Evolutionary conservation across 345 rosid species (phyloP).

Genomic region (Euphorbia pulcherrima): DNA sequence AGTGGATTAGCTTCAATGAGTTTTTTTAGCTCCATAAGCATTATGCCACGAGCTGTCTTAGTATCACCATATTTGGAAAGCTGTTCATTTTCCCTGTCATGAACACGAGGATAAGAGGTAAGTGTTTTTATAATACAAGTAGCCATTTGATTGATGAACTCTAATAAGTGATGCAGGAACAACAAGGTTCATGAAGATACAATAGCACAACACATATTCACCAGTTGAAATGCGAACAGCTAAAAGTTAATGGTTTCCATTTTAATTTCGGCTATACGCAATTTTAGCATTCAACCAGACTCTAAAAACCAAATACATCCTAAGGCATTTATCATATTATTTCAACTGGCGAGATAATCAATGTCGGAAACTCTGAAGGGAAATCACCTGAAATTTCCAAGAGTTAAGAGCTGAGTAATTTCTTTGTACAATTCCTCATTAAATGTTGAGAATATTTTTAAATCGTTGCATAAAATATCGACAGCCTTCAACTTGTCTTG

Average conservation of each 20-base stretch:
- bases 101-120: not conserved
- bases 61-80: conserved; percentile 69
- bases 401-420: conserved; percentile 82
- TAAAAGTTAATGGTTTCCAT: not conserved
- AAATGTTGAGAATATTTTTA: conserved; percentile 81
- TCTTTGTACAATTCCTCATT: conserved; percentile 87
- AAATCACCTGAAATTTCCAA: conserved; percentile 70
- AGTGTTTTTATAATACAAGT: conserved; percentile 6
- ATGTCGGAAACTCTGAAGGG: not conserved
- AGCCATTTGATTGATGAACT: conserved; percentile 8
- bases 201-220: not conserved
- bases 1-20: conserved; percentile 76
- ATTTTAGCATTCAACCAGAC: not conserved
- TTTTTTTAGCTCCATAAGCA: conserved; percentile 64
- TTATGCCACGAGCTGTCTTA: conserved; percentile 60
- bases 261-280: not conserved
- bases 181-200: not conserved
- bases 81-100: conserved; percentile 66
- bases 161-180: not conserved
- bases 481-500: conserved; percentile 77
- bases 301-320: not conserved
- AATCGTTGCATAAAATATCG: conserved; percentile 71
- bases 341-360: conserved; percentile 6
- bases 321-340: conserved; percentile 1
- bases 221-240: not conserved